Evolutionary conservation across 208 protist genomes (phyloP).

Genomic region (Kentomonas sorsogonicus): DNA sequence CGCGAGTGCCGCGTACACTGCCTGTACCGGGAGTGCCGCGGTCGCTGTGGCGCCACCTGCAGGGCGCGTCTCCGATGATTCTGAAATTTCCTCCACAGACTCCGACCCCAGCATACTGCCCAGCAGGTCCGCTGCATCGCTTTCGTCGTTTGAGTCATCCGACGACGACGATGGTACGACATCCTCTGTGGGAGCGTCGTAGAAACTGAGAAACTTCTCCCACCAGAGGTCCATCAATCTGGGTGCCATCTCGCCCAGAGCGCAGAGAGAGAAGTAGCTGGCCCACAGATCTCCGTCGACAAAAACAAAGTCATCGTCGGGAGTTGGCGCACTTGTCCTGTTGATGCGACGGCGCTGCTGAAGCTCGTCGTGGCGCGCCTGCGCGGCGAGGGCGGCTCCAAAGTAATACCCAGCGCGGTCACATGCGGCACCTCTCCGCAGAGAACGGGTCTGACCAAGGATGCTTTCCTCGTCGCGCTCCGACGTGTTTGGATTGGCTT

Average conservation of each 20-base stretch:
- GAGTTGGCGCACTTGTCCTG: no score
- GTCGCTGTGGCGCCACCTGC: neutral
- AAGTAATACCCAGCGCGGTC: slow-evolving; percentile 70
- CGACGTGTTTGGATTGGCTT: no score
- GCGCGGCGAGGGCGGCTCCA: slow-evolving; percentile 49
- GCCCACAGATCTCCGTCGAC: slow-evolving; percentile 44
- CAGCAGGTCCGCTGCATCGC: no score
- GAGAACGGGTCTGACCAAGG: slow-evolving; percentile 15
- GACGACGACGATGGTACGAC: neutral
- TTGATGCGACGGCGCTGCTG: no score
- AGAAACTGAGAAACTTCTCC: slow-evolving; percentile 30
- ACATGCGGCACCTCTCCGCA: slow-evolving; percentile 23
- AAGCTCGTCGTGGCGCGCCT: no score
- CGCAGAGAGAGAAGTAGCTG: slow-evolving; percentile 43
- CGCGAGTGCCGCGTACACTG: slow-evolving; percentile 54
- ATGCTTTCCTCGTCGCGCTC: slow-evolving; percentile 6
- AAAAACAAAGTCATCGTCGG: no score
- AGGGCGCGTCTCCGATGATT: no score
- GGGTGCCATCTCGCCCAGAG: slow-evolving; percentile 43
- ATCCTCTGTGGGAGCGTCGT: neutral
- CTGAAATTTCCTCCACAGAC: no score
- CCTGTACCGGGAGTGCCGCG: slow-evolving; percentile 39
- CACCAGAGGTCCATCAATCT: slow-evolving; percentile 83
- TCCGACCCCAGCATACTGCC: no score
- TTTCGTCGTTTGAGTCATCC: neutral